Percentiles rank a stretch among this genome's conserved stretches.
Evolutionary conservation across 139 green algal genomes (phyloP).

Genomic region (Tetratostichococcus sp.): DNA sequence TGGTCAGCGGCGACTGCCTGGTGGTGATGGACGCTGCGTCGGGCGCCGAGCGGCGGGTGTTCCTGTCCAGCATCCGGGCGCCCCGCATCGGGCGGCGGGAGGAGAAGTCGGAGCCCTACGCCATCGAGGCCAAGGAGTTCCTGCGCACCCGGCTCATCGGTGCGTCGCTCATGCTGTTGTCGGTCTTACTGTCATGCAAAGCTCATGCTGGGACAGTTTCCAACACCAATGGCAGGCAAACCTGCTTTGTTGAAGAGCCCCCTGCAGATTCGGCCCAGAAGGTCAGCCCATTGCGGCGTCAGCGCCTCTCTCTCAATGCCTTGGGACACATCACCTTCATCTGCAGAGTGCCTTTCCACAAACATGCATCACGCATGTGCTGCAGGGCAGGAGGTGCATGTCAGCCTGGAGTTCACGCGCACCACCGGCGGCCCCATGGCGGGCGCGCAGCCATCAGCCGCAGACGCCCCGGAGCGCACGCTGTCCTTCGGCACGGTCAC

Average conservation of each 20-base stretch:
- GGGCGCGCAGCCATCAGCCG: not conserved
- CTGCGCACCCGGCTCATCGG: conserved; percentile 59
- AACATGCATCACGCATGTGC: too few relatives aligned
- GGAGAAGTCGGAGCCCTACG: conserved; percentile 69
- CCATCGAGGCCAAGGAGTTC: conserved; percentile 87
- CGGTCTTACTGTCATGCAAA: too few relatives aligned
- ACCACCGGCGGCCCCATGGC: not conserved
- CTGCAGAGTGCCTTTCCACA: too few relatives aligned
- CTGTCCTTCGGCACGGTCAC: conserved; percentile 82
- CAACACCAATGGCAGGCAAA: too few relatives aligned
- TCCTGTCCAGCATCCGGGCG: conserved; percentile 80
- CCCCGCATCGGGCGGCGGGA: conserved; percentile 68
- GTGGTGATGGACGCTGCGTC: conserved; percentile 68
- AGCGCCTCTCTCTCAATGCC: too few relatives aligned
- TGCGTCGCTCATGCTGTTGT: not conserved
- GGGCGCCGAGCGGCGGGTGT: conserved; percentile 72
- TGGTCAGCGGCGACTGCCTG: conserved; percentile 86
- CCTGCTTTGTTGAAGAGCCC: too few relatives aligned
- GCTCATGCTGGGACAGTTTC: too few relatives aligned
- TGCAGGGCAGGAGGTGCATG: conserved; percentile 63
- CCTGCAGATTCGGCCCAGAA: too few relatives aligned
- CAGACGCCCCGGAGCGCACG: conserved; percentile 32
- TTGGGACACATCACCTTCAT: too few relatives aligned
- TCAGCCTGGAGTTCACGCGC: conserved; percentile 91
- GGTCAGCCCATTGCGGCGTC: too few relatives aligned